These are phyloP conservation scores for Paraglomus occultum DNA, from an alignment of 192 early-diverging fungal genomes.

Conservation along the genomic window DNA sequence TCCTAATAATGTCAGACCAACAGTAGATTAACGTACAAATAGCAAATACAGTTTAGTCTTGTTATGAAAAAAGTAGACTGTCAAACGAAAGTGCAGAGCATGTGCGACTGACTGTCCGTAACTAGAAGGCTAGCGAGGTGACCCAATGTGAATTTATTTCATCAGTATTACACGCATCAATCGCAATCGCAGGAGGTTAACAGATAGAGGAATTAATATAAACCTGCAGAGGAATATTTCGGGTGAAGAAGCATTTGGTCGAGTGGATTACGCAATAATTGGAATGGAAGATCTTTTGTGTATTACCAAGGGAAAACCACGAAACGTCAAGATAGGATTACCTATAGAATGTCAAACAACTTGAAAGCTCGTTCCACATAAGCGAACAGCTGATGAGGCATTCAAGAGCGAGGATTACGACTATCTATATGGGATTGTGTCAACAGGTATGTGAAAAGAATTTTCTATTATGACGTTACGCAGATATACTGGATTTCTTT, in stretches of 20 bases:
- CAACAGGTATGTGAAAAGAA: too few species aligned
- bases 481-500: too few species aligned
- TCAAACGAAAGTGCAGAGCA: too few species aligned
- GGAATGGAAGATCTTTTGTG: conserved; percentile 21
- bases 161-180: conserved; percentile 20
- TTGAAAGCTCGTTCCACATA: neutral
- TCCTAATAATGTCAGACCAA: too few species aligned
- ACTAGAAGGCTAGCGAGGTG: conserved; percentile 17
- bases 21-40: too few species aligned
- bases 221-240: conserved; percentile 5
- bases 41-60: too few species aligned
- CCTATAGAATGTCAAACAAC: conserved; percentile 3
- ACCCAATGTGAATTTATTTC: conserved; percentile 2
- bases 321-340: conserved; percentile 19
- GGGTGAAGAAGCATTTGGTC: neutral
- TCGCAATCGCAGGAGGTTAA: conserved; percentile 4
- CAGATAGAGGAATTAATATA: conserved; percentile 20
- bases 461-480: too few species aligned
- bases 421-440: neutral
- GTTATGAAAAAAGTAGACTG: too few species aligned
- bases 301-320: conserved; percentile 15
- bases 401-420: conserved; percentile 10
- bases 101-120: too few species aligned
- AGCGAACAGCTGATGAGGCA: conserved; percentile 10
- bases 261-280: conserved; percentile 19